Base-by-base conservation (phyloP, 2,329 filamentous ascomycete genomes). In the Claviceps sorghi region DNA sequence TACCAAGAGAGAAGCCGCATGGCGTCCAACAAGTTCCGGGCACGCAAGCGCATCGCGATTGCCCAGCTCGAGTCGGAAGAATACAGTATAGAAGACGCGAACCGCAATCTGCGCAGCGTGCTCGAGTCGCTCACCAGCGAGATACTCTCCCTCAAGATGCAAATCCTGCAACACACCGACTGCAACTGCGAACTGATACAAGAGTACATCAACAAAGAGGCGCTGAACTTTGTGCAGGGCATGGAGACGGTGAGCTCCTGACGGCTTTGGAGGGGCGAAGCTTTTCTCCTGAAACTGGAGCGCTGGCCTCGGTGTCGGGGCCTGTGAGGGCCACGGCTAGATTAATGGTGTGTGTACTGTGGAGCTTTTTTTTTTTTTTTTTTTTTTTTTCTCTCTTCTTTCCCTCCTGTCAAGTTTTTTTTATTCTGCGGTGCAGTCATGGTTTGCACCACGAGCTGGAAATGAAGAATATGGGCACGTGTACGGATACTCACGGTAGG, bases 21-120 rank as follows among this genome's bases (percentile, higher is more conserved):
- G 9, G 60, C 61, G 3, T 60, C 61, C 48, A 62, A 58, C 50
- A 61, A 57, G 30, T 61, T 61, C 32, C 58, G 61, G 1, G 15
- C 54, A 29, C 60, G 56, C 47, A 62, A 61, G 41, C 54, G 55
- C 1, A 55, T 58, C 8, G 53, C 58, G 13, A 53, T 55, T 1
- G 51, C 32, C 3, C 56, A 38, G 11, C 58, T 62, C 11, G 51
- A 55, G 19, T 19, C 38, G 0, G 41, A 57, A 19, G 58, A 62
- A 15, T n/a, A 57, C 34, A 52, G 45, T 5, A 54, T 62, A 48
- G 54, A 61, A 36, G 50, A 44, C 1, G 21, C 38, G 19, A 57
- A 60, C 21, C 56, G 51, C 5, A 38, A 57, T 17, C 47, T 62
- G 0, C 51, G 49, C 0, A 30, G 4, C 13, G 49, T 51, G 22